Evolutionary conservation across 2,329 filamentous ascomycete species (phyloP).

Genomic region (Emergomyces pasteurianus): DNA sequence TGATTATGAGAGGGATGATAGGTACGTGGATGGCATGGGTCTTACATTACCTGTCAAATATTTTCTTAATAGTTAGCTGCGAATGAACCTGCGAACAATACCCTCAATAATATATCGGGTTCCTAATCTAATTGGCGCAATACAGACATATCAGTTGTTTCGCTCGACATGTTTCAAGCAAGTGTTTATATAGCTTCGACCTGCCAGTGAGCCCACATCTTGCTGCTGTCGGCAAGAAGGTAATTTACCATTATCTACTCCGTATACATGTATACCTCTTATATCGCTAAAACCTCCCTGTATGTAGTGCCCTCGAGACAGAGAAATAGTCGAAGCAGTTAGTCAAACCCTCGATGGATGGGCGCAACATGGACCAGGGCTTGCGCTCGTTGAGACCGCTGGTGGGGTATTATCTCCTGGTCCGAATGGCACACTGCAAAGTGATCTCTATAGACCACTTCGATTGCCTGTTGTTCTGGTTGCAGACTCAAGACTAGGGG

Average conservation of each 20-base stretch:
- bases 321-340: constrained; percentile 41
- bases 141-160: constrained; percentile 52
- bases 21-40: constrained; percentile 31
- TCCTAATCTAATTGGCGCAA: background rate
- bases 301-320: constrained; percentile 37
- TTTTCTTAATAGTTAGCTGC: background rate
- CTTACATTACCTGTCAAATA: background rate
- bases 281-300: background rate
- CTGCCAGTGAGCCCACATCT: constrained; percentile 68
- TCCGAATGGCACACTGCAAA: constrained; percentile 64
- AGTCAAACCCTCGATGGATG: constrained; percentile 29
- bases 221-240: constrained; percentile 46
- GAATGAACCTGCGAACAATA: background rate
- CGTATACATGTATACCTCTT: background rate
- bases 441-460: constrained; percentile 63
- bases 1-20: constrained; percentile 55
- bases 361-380: constrained; percentile 7
- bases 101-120: background rate
- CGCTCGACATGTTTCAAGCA: constrained; percentile 44
- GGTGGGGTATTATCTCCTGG: constrained; percentile 71
- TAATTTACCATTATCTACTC: constrained; percentile 13
- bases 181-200: constrained; percentile 58
- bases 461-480: constrained; percentile 63
- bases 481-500: constrained; percentile 63
- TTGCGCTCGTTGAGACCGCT: constrained; percentile 55